Percentiles rank a stretch among this genome's conserved stretches.
phyloP scores from a whole-genome alignment of 2,329 filamentous ascomycete genomes.

The Botrytis byssoidea region DNA sequence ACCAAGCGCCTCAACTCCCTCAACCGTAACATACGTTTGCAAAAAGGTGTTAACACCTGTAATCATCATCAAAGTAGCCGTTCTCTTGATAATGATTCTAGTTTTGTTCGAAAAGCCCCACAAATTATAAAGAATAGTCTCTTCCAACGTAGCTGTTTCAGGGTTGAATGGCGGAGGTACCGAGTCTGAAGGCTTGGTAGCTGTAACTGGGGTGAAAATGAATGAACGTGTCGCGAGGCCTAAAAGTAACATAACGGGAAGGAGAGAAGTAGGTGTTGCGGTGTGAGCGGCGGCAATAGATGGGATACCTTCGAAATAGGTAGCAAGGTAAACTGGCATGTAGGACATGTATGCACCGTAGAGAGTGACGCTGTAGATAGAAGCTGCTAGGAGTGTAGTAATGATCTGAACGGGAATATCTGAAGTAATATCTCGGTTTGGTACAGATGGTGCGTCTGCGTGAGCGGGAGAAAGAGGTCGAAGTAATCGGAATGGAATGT shows the following conservation, averaged over 20 bases:
- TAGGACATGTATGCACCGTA: constrained; percentile 67
- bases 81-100: constrained; percentile 64
- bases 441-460: constrained; percentile 50
- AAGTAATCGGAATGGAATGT: constrained; percentile 72
- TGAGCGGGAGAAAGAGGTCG: constrained; percentile 66
- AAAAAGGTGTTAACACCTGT: constrained; percentile 61
- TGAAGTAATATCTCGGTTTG: constrained; percentile 63
- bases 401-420: constrained; percentile 62
- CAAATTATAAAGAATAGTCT: constrained; percentile 71
- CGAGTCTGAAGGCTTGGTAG: constrained; percentile 49
- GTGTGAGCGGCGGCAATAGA: constrained; percentile 67
- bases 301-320: constrained; percentile 70
- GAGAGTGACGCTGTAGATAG: constrained; percentile 72
- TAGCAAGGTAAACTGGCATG: constrained; percentile 69
- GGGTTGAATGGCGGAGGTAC: constrained; percentile 58
- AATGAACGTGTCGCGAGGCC: constrained; percentile 73
- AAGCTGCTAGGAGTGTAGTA: constrained; percentile 66
- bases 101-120: constrained; percentile 66
- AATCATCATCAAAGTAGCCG: constrained; percentile 56
- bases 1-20: constrained; percentile 67
- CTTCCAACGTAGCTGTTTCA: constrained; percentile 59
- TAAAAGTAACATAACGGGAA: constrained; percentile 56
- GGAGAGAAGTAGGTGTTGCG: constrained; percentile 57
- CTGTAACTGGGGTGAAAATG: constrained; percentile 69
- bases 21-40: constrained; percentile 63